Evolutionary conservation across 192 early-diverging fungal genomes (phyloP).

Genomic region (Rhizophlyctis rosea): DNA sequence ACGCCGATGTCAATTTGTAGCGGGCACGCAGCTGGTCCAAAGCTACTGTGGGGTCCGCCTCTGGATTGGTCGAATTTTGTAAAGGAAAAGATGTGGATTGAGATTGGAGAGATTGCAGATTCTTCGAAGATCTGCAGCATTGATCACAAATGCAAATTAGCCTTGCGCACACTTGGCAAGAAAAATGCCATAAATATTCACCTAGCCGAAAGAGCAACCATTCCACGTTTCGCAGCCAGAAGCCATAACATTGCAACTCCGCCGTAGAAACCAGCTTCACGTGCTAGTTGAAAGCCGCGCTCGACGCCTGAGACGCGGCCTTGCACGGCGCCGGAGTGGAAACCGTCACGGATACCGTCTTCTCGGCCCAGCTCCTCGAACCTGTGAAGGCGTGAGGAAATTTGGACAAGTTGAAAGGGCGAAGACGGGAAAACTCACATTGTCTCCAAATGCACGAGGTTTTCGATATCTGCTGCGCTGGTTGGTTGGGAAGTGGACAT

Average conservation of each 20-base stretch:
- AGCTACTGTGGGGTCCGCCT: conserved; percentile 14
- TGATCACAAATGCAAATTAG: neutral
- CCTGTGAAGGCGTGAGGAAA: conserved; percentile 8
- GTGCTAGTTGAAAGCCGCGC: conserved; percentile 15
- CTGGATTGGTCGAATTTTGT: conserved; percentile 6
- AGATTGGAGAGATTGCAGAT: conserved; percentile 7
- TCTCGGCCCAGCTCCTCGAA: conserved; percentile 30
- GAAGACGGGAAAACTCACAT: conserved; percentile 10
- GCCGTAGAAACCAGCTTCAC: conserved; percentile 27
- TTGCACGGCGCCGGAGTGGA: conserved; percentile 16
- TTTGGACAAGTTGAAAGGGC: too few species aligned
- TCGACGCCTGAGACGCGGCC: conserved; percentile 18
- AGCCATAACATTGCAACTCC: conserved; percentile 22
- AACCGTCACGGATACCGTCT: conserved; percentile 30
- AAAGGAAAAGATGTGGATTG: conserved; percentile 15
- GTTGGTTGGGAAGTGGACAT: too few species aligned
- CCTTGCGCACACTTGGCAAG: neutral
- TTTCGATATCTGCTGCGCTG: too few species aligned
- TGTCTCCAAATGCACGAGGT: conserved; percentile 29
- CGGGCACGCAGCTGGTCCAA: conserved; percentile 15
- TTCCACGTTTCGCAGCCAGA: conserved; percentile 2
- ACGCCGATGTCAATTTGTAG: conserved; percentile 17
- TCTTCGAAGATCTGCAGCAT: conserved; percentile 7
- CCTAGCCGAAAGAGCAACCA: neutral
- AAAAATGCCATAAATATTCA: neutral